Percentiles rank a stretch among this genome's conserved stretches.
These are phyloP conservation scores for Geotrichum restrictum DNA, from an alignment of 1,139 yeast genomes.

Conservation along the genomic window DNA sequence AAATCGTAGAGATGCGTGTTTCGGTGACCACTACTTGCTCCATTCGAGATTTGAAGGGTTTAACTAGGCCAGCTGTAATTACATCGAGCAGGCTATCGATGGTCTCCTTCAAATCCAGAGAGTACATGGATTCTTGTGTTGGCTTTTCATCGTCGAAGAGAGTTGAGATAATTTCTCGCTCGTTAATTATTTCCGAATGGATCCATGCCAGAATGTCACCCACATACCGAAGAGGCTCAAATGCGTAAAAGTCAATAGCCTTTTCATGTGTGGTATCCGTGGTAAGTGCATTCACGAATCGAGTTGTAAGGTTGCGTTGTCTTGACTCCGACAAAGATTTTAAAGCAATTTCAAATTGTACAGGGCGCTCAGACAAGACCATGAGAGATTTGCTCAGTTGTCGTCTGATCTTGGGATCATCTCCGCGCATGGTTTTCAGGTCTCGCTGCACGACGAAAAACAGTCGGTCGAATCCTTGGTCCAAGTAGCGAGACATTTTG, in stretches of 20 bases:
- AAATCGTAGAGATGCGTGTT: conserved; percentile 51
- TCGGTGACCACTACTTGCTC: conserved; percentile 71
- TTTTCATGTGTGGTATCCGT: conserved; percentile 43
- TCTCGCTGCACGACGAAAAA: conserved; percentile 40
- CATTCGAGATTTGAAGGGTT: conserved; percentile 50
- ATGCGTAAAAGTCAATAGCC: conserved; percentile 64
- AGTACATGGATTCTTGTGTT: conserved; percentile 10
- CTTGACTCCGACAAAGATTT: conserved; percentile 35
- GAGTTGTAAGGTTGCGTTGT: conserved; percentile 34
- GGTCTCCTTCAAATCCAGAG: conserved; percentile 33
- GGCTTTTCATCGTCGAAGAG: conserved; percentile 38
- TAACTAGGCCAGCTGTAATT: conserved; percentile 49
- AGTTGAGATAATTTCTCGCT: conserved; percentile 66
- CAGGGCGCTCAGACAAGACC: conserved; percentile 40
- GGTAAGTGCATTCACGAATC: conserved; percentile 54
- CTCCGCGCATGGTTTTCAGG: conserved; percentile 30
- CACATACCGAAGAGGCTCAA: conserved; percentile 75
- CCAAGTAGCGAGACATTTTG: conserved; percentile 52
- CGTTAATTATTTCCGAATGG: conserved; percentile 86
- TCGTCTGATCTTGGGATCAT: conserved; percentile 24
- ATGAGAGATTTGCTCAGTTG: conserved; percentile 33
- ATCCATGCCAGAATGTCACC: conserved; percentile 89
- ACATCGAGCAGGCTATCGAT: conserved; percentile 41
- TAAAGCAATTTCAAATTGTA: conserved; percentile 37
- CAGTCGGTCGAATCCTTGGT: conserved; percentile 52